Evolutionary conservation across 805 yeast genomes (phyloP), one percentile per base, ranked within the genome.

Genomic region (Debaryomyces castellii): DNA sequence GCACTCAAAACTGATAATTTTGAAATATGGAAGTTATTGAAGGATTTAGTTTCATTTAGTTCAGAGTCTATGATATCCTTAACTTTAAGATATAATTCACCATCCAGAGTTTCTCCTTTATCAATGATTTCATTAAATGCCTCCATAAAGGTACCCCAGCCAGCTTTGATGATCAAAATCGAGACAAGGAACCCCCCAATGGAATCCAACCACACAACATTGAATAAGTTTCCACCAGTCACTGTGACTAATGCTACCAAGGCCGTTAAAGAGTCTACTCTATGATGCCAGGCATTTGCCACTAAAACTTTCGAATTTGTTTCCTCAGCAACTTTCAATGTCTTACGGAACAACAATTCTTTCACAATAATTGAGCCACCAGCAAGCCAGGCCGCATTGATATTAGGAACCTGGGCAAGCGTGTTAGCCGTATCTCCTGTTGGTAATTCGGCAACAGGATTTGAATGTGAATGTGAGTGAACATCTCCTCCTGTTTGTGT

Each of bases 261-360:
- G 0, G 97, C 89, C 1, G 98, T 95, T 55, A 94, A 64, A 0
- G 96, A 86, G 61, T 94, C 99, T 9, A 92, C 94, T 51, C 99
- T 77, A 62, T 94, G 99, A 64, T 94, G 99, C 98, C 99, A 94
- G 3, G 99, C 99, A 60, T 94, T 94, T 3, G 99, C 99, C 41
- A 89, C 82, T 40, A 94, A 74, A 3, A 94, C 98, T 51, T 89
- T 89, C 0, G 97, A 89, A 59, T 88, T 87, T 23, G 89, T 78
- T 49, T 78, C 72, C 40, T 74, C 73, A 1, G 97, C 99, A 18
- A 94, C 82, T 49, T 82, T 81, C 66, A 84, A 77, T 0, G 99
- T 94, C 10, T 89, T 87, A 47, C 81, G 81, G 67, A 81, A 94
- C 35, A 94, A 80, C 79, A 96, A 81, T 64, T 94, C 99, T 61